Conservation (phyloP, 768 basidiomycete species). For the Neoboletus subvelutipes region DNA sequence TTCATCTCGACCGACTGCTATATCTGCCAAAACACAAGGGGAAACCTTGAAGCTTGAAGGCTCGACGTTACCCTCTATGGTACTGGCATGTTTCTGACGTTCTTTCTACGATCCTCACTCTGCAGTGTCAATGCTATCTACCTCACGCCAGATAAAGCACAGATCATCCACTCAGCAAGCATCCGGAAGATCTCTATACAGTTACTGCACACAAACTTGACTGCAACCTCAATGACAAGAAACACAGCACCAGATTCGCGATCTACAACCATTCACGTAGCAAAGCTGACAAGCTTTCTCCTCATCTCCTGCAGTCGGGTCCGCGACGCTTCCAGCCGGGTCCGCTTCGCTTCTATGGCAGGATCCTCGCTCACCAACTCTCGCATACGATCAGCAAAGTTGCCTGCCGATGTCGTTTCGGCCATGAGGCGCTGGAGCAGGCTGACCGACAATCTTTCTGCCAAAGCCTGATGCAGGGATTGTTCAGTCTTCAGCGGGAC, state of each 20-base stretch:
- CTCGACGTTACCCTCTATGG: too few species aligned
- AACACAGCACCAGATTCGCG: neutral
- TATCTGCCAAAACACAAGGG: too few species aligned
- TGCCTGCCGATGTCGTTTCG: conserved; percentile 10
- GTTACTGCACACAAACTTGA: neutral
- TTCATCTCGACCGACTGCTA: too few species aligned
- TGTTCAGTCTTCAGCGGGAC: conserved; percentile 51
- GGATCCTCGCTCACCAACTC: conserved; percentile 50
- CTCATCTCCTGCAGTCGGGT: conserved; percentile 41
- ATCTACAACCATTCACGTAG: conserved; percentile 4
- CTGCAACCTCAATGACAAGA: neutral
- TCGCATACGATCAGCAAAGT: conserved; percentile 34
- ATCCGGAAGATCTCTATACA: neutral
- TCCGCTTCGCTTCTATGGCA: conserved; percentile 33
- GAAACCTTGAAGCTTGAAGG: too few species aligned
- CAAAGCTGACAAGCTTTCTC: conserved; percentile 35
- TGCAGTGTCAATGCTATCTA: too few species aligned
- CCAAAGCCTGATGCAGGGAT: conserved; percentile 42
- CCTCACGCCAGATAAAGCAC: neutral
- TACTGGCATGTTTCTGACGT: too few species aligned
- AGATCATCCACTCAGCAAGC: neutral
- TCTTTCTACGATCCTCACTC: too few species aligned
- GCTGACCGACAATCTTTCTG: conserved; percentile 32
- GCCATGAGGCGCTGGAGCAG: conserved; percentile 37
- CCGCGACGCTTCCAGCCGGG: conserved; percentile 34